Conservation (phyloP, 2,329 filamentous ascomycete genomes). For the Leptosphaerulina australis region DNA sequence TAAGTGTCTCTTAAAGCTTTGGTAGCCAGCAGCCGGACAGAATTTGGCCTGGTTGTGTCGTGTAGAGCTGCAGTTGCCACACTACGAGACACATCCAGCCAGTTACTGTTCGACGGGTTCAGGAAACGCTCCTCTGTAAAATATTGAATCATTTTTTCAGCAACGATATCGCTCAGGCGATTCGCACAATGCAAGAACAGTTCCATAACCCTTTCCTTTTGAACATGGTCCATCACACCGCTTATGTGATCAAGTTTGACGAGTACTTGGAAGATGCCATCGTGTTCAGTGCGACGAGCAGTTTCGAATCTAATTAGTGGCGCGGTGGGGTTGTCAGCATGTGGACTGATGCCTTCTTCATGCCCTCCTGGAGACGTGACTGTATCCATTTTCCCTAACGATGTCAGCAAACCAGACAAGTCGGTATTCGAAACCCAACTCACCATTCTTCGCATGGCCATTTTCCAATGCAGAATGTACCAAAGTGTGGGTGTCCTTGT, state of each 20-base stretch:
- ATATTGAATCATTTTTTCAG: conserved; percentile 68
- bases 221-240: conserved; percentile 59
- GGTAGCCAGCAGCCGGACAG: conserved; percentile 68
- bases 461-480: conserved; percentile 16
- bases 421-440: neutral
- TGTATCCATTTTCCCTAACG: conserved; percentile 1
- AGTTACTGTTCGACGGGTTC: conserved; percentile 71
- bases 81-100: conserved; percentile 67
- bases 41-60: conserved; percentile 64
- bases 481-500: conserved; percentile 41
- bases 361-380: conserved; percentile 21
- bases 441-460: conserved; percentile 12
- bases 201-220: conserved; percentile 68
- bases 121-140: conserved; percentile 73
- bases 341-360: conserved; percentile 25
- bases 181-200: conserved; percentile 69
- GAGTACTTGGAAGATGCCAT: conserved; percentile 38
- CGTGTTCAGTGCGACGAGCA: conserved; percentile 26
- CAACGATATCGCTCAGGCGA: conserved; percentile 68
- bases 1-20: conserved; percentile 62
- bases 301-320: conserved; percentile 11
- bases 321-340: conserved; percentile 13
- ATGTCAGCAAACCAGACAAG: neutral
- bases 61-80: conserved; percentile 69
- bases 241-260: conserved; percentile 38